These are phyloP conservation scores for Senna tora DNA, from an alignment of 306 rosid species.

Conservation along the genomic window DNA sequence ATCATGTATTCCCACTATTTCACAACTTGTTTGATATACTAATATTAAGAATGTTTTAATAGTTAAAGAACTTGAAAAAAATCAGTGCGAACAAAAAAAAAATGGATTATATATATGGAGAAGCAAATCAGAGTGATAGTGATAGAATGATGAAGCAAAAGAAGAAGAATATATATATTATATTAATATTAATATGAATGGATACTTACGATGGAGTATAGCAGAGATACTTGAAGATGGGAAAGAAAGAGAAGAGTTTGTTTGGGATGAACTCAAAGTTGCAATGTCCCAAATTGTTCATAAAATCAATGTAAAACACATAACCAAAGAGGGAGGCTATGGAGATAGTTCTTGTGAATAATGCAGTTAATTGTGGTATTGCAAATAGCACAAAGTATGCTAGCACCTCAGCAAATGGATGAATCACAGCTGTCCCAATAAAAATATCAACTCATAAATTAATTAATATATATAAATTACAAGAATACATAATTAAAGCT, in stretches of 20 bases:
- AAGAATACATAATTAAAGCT: too few species aligned
- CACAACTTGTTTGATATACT: too few species aligned
- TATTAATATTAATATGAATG: too few species aligned
- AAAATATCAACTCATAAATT: not conserved
- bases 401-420: slow-evolving; percentile 58
- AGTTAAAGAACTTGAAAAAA: too few species aligned
- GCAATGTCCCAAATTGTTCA: slow-evolving; percentile 13
- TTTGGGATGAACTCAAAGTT: slow-evolving; percentile 9
- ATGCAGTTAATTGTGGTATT: not conserved
- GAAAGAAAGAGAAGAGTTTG: not conserved
- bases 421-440: slow-evolving; percentile 51
- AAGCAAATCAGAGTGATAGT: too few species aligned
- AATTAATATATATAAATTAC: too few species aligned
- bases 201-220: slow-evolving; percentile 6
- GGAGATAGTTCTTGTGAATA: not conserved
- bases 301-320: not conserved
- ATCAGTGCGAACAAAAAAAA: too few species aligned
- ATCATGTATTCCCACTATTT: too few species aligned
- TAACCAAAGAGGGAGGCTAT: not conserved
- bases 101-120: too few species aligned
- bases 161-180: too few species aligned
- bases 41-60: too few species aligned
- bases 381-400: slow-evolving; percentile 43
- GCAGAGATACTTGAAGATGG: not conserved
- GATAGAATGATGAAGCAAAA: too few species aligned